Conservation (phyloP, 768 basidiomycete species). For the Glaciozyma antarctica region DNA sequence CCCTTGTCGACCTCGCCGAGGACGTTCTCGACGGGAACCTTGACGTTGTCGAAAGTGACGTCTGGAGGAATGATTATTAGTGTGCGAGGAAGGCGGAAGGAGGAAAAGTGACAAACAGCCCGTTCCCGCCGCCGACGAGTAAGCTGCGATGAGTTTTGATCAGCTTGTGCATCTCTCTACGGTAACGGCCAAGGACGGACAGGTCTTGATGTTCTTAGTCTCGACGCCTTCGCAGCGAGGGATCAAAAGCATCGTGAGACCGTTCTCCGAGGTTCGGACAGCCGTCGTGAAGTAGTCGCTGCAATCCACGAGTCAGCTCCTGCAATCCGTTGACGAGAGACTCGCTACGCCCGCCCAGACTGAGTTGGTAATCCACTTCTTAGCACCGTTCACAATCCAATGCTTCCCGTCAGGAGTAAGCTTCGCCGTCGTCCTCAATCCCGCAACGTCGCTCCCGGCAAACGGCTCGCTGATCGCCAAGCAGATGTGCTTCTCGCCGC, state of each 20-base stretch:
- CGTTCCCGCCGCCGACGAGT: slow-evolving; percentile 79
- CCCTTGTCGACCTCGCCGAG: slow-evolving; percentile 73
- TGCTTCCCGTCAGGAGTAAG: slow-evolving; percentile 69
- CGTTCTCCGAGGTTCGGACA: slow-evolving; percentile 53
- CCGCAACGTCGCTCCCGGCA: slow-evolving; percentile 60
- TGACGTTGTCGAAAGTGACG: slow-evolving; percentile 73
- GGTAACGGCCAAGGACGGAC: background rate
- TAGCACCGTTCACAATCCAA: slow-evolving; percentile 83
- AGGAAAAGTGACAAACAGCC: slow-evolving; percentile 37
- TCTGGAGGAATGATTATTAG: slow-evolving; percentile 23
- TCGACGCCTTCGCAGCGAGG: slow-evolving; percentile 68
- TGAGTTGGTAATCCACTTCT: slow-evolving; percentile 48
- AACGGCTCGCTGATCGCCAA: slow-evolving; percentile 83
- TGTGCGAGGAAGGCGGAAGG: no score
- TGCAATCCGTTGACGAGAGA: background rate
- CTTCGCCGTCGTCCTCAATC: slow-evolving; percentile 56
- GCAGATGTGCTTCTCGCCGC: slow-evolving; percentile 57
- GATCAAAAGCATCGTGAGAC: slow-evolving; percentile 76
- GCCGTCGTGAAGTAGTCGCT: slow-evolving; percentile 69
- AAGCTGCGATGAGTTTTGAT: slow-evolving; percentile 41
- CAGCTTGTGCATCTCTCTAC: background rate
- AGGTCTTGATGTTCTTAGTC: slow-evolving; percentile 77
- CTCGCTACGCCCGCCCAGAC: background rate
- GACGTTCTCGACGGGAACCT: slow-evolving; percentile 77
- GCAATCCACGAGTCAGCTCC: background rate